A percentile compares a stretch with the other conserved stretches of the same genome.
Evolutionary conservation across 176 grass and related monocot species (phyloP).

Genomic region (Olyra latifolia): DNA sequence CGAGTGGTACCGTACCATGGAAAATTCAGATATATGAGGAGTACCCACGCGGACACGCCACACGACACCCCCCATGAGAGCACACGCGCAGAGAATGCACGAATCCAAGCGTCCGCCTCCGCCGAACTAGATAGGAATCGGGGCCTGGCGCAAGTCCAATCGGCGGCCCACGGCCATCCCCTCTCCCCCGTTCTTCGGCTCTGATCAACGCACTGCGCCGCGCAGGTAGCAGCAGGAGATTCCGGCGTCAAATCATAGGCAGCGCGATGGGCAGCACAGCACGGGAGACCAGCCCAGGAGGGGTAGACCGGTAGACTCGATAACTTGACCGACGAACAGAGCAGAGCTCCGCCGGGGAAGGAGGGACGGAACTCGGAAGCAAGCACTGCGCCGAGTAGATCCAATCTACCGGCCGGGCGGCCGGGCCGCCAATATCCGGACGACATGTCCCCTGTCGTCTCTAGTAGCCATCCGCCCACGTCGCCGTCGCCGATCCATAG

Average conservation of each 20-base stretch:
- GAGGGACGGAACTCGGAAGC: too few species aligned
- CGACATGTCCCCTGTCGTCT: too few species aligned
- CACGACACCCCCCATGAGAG: neutral
- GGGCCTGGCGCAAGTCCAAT: neutral
- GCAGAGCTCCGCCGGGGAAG: too few species aligned
- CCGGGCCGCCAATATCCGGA: too few species aligned
- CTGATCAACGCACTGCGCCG: neutral
- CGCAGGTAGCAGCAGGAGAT: conserved; percentile 3
- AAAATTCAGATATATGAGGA: neutral
- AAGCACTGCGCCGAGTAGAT: too few species aligned
- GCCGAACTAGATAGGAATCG: conserved; percentile 17
- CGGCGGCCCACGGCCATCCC: neutral
- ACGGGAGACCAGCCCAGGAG: neutral
- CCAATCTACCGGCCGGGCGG: too few species aligned
- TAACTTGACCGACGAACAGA: conserved; percentile 22
- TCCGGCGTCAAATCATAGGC: neutral
- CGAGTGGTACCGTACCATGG: too few species aligned
- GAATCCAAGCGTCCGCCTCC: neutral
- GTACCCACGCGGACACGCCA: neutral
- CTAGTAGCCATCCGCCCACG: too few species aligned
- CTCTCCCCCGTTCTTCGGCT: neutral
- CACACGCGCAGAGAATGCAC: neutral
- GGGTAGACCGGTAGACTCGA: neutral
- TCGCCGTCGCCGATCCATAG: too few species aligned
- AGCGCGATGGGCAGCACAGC: neutral